Conservation (phyloP, 1,284 basidiomycete genomes). For the Sanghuangporus weigelae region DNA sequence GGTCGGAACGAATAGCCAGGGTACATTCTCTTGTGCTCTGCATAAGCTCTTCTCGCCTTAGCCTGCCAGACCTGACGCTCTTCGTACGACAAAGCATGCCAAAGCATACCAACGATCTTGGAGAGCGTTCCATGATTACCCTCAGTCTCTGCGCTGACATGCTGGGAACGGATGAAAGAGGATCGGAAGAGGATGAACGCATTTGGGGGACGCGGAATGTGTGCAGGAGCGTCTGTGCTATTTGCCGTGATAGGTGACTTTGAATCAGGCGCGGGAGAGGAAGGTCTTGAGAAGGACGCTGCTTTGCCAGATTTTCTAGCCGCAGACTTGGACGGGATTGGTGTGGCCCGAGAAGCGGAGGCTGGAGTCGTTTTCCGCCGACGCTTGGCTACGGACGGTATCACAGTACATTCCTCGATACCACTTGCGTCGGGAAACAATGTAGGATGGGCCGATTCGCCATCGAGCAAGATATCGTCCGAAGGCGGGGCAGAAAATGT, state of each 20-base stretch:
- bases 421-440: slow-evolving; percentile 41
- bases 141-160: slow-evolving; percentile 72
- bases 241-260: neutral
- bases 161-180: slow-evolving; percentile 67
- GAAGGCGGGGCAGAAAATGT: slow-evolving; percentile 49
- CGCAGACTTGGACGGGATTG: neutral
- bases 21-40: slow-evolving; percentile 63
- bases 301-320: neutral
- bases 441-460: slow-evolving; percentile 27
- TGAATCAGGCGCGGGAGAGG: neutral
- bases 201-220: slow-evolving; percentile 83
- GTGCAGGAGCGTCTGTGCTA: slow-evolving; percentile 24
- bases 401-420: slow-evolving; percentile 35
- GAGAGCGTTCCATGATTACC: slow-evolving; percentile 75
- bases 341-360: neutral
- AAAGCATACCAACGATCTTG: slow-evolving; percentile 68
- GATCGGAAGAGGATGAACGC: slow-evolving; percentile 89
- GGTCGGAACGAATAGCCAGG: slow-evolving; percentile 70
- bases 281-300: neutral
- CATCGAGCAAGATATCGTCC: slow-evolving; percentile 21
- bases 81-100: slow-evolving; percentile 63
- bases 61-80: slow-evolving; percentile 69
- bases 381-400: slow-evolving; percentile 8
- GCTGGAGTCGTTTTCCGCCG: slow-evolving; percentile 4
- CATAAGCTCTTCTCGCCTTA: slow-evolving; percentile 57